phyloP scores from a whole-genome alignment of 805 yeast genomes.

The Barnettozyma botsteinii region DNA sequence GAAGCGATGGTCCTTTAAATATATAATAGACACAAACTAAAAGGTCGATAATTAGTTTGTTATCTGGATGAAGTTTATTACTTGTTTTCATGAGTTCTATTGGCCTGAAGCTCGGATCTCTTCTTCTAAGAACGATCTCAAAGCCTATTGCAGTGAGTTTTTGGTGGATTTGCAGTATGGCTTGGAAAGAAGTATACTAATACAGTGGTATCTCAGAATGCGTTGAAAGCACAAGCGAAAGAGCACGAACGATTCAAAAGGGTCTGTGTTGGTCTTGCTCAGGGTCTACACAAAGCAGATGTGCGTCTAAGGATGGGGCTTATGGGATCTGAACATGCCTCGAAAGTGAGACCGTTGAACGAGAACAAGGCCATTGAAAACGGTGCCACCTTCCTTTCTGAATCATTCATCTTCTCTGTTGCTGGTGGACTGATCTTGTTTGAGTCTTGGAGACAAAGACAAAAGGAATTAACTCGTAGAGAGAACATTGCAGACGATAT shows the following conservation, averaged over 20 bases:
- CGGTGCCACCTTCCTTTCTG: slow-evolving; percentile 77
- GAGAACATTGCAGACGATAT: slow-evolving; percentile 72
- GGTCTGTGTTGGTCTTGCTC: slow-evolving; percentile 67
- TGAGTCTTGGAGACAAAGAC: slow-evolving; percentile 63
- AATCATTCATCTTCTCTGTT: slow-evolving; percentile 69
- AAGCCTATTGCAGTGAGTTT: slow-evolving; percentile 62
- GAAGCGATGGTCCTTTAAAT: too few species aligned
- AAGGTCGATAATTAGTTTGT: too few species aligned
- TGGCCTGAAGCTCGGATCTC: slow-evolving; percentile 66
- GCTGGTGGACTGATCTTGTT: slow-evolving; percentile 72
- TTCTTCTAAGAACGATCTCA: slow-evolving; percentile 67
- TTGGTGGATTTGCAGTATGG: slow-evolving; percentile 5
- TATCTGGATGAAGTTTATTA: too few species aligned
- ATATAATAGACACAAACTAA: too few species aligned
- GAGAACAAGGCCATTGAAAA: slow-evolving; percentile 77
- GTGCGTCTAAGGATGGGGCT: slow-evolving; percentile 53
- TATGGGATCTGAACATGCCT: slow-evolving; percentile 23
- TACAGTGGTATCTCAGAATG: slow-evolving; percentile 29
- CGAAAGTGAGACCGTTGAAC: slow-evolving; percentile 68
- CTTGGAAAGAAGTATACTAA: neutral
- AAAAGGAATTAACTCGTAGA: slow-evolving; percentile 55
- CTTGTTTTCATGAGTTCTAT: slow-evolving; percentile 72
- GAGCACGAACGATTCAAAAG: slow-evolving; percentile 59
- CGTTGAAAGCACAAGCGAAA: slow-evolving; percentile 68
- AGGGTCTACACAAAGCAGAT: slow-evolving; percentile 62